Percentiles rank a stretch among this genome's conserved stretches.
Conservation (phyloP, 2,329 filamentous ascomycete species). For the Neofusicoccum kwambonambiense region DNA sequence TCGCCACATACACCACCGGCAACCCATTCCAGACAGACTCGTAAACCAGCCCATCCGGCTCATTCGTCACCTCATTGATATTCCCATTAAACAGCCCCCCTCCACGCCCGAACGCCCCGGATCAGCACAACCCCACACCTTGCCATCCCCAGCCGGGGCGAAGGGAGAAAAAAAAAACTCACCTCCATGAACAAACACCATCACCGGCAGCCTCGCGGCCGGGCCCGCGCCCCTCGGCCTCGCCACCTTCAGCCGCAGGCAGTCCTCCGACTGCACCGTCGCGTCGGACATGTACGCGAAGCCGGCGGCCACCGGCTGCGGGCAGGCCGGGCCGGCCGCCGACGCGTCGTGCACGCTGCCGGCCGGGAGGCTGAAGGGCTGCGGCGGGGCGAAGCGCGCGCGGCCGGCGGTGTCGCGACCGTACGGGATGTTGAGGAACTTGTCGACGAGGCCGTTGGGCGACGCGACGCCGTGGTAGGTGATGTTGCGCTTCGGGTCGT, state of each 20-base stretch:
- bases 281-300: conserved; percentile 35
- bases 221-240: conserved; percentile 47
- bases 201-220: conserved; percentile 50
- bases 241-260: conserved; percentile 60
- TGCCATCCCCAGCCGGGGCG: background rate
- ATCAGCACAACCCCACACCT: background rate
- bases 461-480: conserved; percentile 43
- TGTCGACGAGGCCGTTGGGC: conserved; percentile 45
- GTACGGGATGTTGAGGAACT: conserved; percentile 50
- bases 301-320: conserved; percentile 39
- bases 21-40: conserved; percentile 46
- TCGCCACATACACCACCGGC: conserved; percentile 38
- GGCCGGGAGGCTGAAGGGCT: conserved; percentile 29
- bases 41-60: conserved; percentile 48
- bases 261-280: conserved; percentile 51
- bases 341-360: conserved; percentile 41
- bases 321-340: conserved; percentile 46
- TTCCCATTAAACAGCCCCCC: conserved; percentile 29
- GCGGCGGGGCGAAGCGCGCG: conserved; percentile 47
- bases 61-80: conserved; percentile 35
- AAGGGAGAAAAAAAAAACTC: conserved; percentile 22
- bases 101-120: background rate
- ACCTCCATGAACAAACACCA: conserved; percentile 59
- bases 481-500: conserved; percentile 25
- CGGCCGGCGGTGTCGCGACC: conserved; percentile 42